A percentile compares a stretch with the other conserved stretches of the same genome.
phyloP scores from a whole-genome alignment of 305 asterid species.

The Fraxinus greggii region DNA sequence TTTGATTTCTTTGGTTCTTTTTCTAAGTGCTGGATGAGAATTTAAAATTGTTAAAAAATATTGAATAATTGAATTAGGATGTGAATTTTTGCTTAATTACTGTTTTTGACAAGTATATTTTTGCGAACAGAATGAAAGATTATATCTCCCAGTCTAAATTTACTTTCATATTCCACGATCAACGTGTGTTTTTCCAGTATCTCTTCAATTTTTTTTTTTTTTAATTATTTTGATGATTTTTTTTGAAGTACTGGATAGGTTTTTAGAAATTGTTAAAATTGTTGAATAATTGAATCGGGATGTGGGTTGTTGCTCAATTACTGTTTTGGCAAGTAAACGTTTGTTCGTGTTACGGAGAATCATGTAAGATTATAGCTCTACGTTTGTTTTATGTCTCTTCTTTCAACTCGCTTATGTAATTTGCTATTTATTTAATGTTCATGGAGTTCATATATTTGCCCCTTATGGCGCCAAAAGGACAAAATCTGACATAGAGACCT shows the following conservation, averaged over 20 bases:
- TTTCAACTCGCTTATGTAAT: neutral
- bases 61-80: neutral
- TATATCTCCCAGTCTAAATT: neutral
- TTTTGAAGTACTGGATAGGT: neutral
- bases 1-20: neutral
- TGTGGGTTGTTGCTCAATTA: neutral
- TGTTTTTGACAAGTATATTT: neutral
- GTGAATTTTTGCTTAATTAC: neutral
- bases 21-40: neutral
- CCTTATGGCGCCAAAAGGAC: neutral
- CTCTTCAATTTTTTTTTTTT: neutral
- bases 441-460: neutral
- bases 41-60: neutral
- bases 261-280: neutral
- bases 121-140: neutral
- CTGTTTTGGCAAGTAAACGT: neutral
- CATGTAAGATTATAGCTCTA: neutral
- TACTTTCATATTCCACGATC: neutral
- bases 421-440: neutral
- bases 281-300: neutral
- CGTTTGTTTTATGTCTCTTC: neutral
- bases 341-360: neutral
- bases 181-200: neutral
- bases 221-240: neutral
- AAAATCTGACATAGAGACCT: neutral